Conservation (phyloP, 2,329 filamentous ascomycete species). For the Cercospora berteroae region DNA sequence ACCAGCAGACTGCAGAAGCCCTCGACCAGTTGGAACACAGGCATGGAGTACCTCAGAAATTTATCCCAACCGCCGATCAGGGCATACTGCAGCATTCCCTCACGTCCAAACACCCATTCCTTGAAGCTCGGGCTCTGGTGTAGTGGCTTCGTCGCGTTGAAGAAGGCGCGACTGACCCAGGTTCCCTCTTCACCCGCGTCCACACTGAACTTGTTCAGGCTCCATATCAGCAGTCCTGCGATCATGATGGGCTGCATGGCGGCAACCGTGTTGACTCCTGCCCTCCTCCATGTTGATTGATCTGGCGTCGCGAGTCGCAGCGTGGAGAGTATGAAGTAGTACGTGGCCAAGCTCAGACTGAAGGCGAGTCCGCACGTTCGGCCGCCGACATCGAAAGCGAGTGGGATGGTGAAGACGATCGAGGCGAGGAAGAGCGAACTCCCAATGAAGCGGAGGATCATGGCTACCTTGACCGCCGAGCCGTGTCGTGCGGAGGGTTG, state of each 20-base stretch:
- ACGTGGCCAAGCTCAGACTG: slow-evolving; percentile 81
- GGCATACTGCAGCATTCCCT: slow-evolving; percentile 75
- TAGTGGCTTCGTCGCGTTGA: slow-evolving; percentile 36
- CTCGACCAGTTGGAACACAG: slow-evolving; percentile 89
- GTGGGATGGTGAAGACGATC: slow-evolving; percentile 91
- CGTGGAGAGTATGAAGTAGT: slow-evolving; percentile 85
- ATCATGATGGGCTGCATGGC: slow-evolving; percentile 84
- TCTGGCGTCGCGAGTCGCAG: slow-evolving; percentile 80
- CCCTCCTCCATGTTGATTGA: slow-evolving; percentile 69
- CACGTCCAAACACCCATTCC: slow-evolving; percentile 85
- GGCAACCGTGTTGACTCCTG: slow-evolving; percentile 66
- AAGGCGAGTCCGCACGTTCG: slow-evolving; percentile 91
- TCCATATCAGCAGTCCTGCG: slow-evolving; percentile 86
- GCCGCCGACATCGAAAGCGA: slow-evolving; percentile 97
- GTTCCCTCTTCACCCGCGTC: slow-evolving; percentile 68
- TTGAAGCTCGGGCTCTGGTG: slow-evolving; percentile 62
- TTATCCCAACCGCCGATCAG: slow-evolving; percentile 88
- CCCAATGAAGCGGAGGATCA: slow-evolving; percentile 51
- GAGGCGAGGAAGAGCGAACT: slow-evolving; percentile 72
- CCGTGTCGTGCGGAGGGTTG: slow-evolving; percentile 14
- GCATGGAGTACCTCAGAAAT: slow-evolving; percentile 82
- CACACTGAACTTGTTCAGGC: slow-evolving; percentile 89
- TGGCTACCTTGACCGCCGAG: slow-evolving; percentile 24
- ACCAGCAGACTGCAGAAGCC: slow-evolving; percentile 95
- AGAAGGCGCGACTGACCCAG: slow-evolving; percentile 70